A percentile compares a stretch with the other conserved stretches of the same genome.
Evolutionary conservation across 805 yeast species (phyloP).

Genomic region (Candida golubevii): DNA sequence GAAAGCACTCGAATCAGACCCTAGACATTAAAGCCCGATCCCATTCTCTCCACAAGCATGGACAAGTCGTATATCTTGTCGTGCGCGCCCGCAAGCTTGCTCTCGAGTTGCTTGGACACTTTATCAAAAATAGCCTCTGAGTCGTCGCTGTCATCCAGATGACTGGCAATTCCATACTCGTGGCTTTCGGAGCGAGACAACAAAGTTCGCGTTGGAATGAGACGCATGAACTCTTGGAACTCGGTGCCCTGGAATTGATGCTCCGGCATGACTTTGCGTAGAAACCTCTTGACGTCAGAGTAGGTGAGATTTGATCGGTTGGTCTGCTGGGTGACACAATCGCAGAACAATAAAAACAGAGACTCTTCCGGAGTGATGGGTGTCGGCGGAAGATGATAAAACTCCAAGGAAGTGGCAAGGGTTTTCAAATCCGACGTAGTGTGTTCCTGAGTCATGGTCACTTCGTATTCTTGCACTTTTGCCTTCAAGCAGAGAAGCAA

Average conservation of each 20-base stretch:
- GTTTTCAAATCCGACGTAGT: constrained; percentile 9
- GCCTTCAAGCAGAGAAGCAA: constrained; percentile 4
- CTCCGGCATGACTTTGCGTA: constrained; percentile 2
- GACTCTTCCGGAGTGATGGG: constrained; percentile 12
- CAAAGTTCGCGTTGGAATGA: constrained; percentile 13
- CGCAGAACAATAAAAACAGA: constrained; percentile 7
- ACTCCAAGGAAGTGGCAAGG: constrained; percentile 3
- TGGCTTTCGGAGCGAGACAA: constrained; percentile 17
- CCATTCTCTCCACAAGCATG: constrained; percentile 22
- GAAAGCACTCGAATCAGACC: background rate
- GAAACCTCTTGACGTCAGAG: constrained; percentile 12
- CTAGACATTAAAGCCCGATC: constrained; percentile 22
- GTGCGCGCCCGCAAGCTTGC: constrained; percentile 21
- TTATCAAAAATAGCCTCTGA: constrained; percentile 21
- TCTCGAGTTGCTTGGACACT: constrained; percentile 20
- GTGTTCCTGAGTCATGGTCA: constrained; percentile 3
- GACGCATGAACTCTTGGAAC: constrained; percentile 10
- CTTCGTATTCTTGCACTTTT: constrained; percentile 1
- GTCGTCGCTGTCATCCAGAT: constrained; percentile 22
- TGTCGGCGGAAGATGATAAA: constrained; percentile 6
- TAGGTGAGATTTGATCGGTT: constrained; percentile 15
- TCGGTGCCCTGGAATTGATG: constrained; percentile 3
- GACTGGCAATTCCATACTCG: constrained; percentile 8
- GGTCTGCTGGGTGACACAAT: constrained; percentile 5
- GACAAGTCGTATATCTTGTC: constrained; percentile 24